Evolutionary conservation across 2,329 filamentous ascomycete genomes (phyloP).

Genomic region (Trichoderma polysporum): DNA sequence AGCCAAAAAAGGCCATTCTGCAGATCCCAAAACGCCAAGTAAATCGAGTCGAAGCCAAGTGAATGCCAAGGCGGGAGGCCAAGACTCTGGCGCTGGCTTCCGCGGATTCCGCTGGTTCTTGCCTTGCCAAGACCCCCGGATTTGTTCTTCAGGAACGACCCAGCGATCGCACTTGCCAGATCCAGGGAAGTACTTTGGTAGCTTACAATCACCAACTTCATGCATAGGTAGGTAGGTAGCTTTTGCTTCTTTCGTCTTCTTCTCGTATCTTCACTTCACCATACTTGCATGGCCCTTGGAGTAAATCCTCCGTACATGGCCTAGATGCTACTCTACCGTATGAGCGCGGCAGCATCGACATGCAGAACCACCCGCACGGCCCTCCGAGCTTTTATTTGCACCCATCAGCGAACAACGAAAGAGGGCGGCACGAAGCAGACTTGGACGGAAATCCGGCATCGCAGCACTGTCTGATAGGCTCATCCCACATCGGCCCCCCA

Average conservation of each 20-base stretch:
- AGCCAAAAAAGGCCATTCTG: neutral
- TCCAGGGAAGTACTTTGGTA: neutral
- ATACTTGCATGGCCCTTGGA: neutral
- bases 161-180: constrained; percentile 13
- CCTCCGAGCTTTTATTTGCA: neutral
- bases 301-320: too few species aligned
- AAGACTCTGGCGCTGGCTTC: neutral
- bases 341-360: neutral
- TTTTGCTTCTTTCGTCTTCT: neutral
- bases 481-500: neutral
- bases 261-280: neutral
- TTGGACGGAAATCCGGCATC: constrained; percentile 14
- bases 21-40: neutral
- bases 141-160: constrained; percentile 3
- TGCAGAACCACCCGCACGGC: neutral
- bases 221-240: too few species aligned
- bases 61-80: constrained; percentile 13
- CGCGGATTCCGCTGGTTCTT: constrained; percentile 9
- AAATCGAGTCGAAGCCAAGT: constrained; percentile 6
- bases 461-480: constrained; percentile 10
- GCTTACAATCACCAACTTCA: neutral
- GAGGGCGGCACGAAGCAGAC: neutral
- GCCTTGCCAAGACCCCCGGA: neutral
- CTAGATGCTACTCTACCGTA: neutral
- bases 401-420: neutral